A percentile compares a stretch with the other conserved stretches of the same genome.
Evolutionary conservation across 169 alveolate species (phyloP).

Genomic region (Plasmodium reichenowi): DNA sequence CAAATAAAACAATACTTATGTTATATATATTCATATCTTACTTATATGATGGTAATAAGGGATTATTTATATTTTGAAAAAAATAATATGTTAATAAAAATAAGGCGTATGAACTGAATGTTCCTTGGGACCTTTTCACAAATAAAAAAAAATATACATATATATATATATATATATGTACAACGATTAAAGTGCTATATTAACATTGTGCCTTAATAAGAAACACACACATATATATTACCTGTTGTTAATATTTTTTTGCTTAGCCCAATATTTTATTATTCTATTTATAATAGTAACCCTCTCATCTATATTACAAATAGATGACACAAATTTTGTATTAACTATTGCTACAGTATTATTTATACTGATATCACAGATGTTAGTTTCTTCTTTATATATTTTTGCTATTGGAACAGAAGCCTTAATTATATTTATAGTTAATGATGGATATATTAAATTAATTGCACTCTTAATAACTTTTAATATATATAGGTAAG

Average conservation of each 20-base stretch:
- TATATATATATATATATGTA: conserved; percentile 20
- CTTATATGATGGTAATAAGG: conserved; percentile 86
- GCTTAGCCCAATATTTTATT: conserved; percentile 90
- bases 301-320: conserved; percentile 81
- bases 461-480: conserved; percentile 70
- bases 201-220: not conserved
- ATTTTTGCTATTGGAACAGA: conserved; percentile 88
- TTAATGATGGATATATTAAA: conserved; percentile 60
- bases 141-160: not conserved
- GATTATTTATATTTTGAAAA: conserved; percentile 83
- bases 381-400: conserved; percentile 73
- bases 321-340: conserved; percentile 80
- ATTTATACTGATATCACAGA: conserved; percentile 87
- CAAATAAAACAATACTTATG: not conserved
- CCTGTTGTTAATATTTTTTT: conserved; percentile 86
- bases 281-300: conserved; percentile 85
- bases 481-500: conserved; percentile 50
- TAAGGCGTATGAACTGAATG: conserved; percentile 89
- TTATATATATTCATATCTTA: conserved; percentile 15
- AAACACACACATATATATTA: conserved; percentile 14
- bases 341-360: conserved; percentile 89
- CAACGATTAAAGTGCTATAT: not conserved
- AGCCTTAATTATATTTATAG: conserved; percentile 81
- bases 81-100: conserved; percentile 85
- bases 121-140: conserved; percentile 78